phyloP scores from a whole-genome alignment of 108 stramenopile species.

The Skeletonema grethae region DNA sequence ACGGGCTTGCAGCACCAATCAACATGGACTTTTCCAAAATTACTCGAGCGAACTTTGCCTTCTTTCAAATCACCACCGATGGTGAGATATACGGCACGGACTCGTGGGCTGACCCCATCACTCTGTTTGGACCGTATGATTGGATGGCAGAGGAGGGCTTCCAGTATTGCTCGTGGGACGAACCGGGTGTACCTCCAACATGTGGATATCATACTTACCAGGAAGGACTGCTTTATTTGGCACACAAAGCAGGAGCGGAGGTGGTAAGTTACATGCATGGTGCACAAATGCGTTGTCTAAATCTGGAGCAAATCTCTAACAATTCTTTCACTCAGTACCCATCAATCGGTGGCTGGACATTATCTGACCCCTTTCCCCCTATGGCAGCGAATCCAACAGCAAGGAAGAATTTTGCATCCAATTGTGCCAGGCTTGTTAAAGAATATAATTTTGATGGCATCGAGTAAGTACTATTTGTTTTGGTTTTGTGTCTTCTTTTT shows the following conservation, averaged over 20 bases:
- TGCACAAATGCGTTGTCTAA: constrained; percentile 29
- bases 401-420: constrained; percentile 15
- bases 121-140: constrained; percentile 25
- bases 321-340: constrained; percentile 8
- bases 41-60: constrained; percentile 38
- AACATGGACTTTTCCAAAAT: constrained; percentile 44
- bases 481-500: not conserved
- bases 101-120: constrained; percentile 36
- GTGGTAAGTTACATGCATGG: constrained; percentile 9
- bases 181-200: constrained; percentile 6
- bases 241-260: constrained; percentile 28
- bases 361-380: constrained; percentile 34
- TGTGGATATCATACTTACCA: constrained; percentile 19
- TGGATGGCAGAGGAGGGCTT: constrained; percentile 19
- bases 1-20: constrained; percentile 16
- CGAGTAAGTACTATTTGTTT: not conserved
- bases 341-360: constrained; percentile 26
- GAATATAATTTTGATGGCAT: constrained; percentile 37
- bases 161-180: constrained; percentile 25
- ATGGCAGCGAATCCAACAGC: constrained; percentile 29
- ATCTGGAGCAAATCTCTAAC: not conserved
- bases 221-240: constrained; percentile 23
- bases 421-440: constrained; percentile 25
- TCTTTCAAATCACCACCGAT: constrained; percentile 29
- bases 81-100: constrained; percentile 36